phyloP scores from a whole-genome alignment of 306 rosid genomes.

The Vigna reflexopilosa region DNA sequence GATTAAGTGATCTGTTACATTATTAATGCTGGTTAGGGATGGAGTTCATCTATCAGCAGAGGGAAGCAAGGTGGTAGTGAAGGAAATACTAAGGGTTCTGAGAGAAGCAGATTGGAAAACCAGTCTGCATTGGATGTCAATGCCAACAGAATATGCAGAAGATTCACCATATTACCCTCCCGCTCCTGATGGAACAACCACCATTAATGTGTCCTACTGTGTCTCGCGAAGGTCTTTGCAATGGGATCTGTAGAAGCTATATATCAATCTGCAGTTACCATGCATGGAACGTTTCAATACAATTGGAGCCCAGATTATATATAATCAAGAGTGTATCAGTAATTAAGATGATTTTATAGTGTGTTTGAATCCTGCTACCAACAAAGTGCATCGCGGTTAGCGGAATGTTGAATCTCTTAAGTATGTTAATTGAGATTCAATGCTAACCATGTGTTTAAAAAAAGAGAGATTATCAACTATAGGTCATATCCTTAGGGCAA shows the following conservation, averaged over 20 bases:
- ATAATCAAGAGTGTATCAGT: too few relatives aligned
- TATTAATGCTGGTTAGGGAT: conserved; percentile 52
- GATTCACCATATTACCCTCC: conserved; percentile 58
- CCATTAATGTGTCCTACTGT: conserved; percentile 32
- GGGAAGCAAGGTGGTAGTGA: conserved; percentile 74
- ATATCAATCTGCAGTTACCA: not conserved
- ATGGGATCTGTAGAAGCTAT: conserved; percentile 43
- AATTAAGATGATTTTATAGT: not conserved
- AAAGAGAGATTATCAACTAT: not conserved
- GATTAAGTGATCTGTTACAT: not conserved
- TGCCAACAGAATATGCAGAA: conserved; percentile 67
- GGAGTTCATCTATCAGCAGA: conserved; percentile 76
- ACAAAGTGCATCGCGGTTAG: not conserved
- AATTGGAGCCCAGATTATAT: not conserved
- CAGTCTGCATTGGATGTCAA: conserved; percentile 61
- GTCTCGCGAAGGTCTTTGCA: conserved; percentile 27
- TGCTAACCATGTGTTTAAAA: not conserved
- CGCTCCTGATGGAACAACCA: conserved; percentile 48
- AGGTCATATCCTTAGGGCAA: too few relatives aligned
- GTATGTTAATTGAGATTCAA: not conserved
- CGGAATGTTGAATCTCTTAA: not conserved
- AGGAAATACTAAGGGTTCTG: conserved; percentile 64
- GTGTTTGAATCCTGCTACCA: not conserved
- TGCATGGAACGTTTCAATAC: not conserved
- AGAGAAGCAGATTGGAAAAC: conserved; percentile 81